phyloP scores from a whole-genome alignment of 176 grass and related monocot species.

The Zizania latifolia region DNA sequence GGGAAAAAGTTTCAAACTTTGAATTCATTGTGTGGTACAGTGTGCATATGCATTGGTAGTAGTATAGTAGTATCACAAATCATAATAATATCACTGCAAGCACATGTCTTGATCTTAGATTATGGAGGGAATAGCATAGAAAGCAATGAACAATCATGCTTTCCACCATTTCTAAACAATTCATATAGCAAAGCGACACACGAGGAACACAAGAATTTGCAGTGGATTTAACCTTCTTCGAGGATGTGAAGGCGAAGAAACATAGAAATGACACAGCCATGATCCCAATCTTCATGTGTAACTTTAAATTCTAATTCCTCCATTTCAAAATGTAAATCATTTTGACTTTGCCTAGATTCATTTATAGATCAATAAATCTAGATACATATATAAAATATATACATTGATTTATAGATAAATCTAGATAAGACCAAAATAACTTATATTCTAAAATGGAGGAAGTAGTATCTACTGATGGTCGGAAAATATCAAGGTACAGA shows the following conservation, averaged over 20 bases:
- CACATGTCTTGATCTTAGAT: slow-evolving; percentile 37
- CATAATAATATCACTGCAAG: background rate
- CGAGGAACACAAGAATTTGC: slow-evolving; percentile 10
- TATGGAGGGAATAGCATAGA: slow-evolving; percentile 20
- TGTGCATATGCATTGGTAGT: slow-evolving; percentile 9
- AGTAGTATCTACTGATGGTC: background rate
- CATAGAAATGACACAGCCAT: background rate
- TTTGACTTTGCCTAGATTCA: no score
- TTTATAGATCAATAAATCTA: no score
- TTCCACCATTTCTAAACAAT: slow-evolving; percentile 5
- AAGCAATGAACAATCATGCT: slow-evolving; percentile 28
- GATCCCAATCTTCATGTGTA: slow-evolving; percentile 22
- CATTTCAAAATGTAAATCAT: no score
- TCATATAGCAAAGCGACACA: background rate
- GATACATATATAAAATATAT: no score
- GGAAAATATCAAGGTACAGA: background rate
- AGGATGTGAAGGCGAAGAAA: slow-evolving; percentile 1
- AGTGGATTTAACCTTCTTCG: background rate
- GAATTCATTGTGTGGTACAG: background rate
- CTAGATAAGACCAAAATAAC: no score
- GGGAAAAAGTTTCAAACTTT: slow-evolving; percentile 37
- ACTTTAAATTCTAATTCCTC: slow-evolving; percentile 22
- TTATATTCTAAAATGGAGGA: no score
- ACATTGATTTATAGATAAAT: no score
- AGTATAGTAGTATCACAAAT: slow-evolving; percentile 12